These are phyloP conservation scores for Russula olivacea DNA, from an alignment of 768 basidiomycete genomes.

Conservation along the genomic window DNA sequence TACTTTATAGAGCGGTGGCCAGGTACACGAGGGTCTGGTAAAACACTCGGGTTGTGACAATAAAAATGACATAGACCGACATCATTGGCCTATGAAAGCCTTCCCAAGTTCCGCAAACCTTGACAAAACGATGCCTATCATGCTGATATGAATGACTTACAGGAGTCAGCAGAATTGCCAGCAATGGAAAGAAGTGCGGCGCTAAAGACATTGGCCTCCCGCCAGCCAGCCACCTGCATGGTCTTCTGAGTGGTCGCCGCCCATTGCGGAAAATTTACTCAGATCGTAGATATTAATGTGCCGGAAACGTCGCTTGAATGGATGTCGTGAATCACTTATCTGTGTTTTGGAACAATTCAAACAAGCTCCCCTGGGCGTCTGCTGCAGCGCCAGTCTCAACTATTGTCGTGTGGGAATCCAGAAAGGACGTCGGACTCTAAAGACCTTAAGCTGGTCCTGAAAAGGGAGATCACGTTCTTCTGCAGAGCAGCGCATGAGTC, in stretches of 20 bases:
- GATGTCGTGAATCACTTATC: neutral
- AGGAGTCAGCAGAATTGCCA: conserved; percentile 14
- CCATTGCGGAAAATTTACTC: neutral
- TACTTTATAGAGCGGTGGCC: conserved; percentile 16
- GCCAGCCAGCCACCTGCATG: neutral
- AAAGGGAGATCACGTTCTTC: conserved; percentile 16
- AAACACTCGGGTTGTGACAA: conserved; percentile 3
- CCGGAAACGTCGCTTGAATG: neutral
- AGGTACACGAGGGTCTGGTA: neutral
- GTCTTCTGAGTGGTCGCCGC: neutral
- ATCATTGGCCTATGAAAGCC: neutral
- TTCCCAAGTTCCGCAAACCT: conserved; percentile 1
- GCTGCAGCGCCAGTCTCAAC: neutral
- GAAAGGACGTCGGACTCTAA: neutral
- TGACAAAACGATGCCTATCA: conserved; percentile 11
- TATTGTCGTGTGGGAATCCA: conserved; percentile 1
- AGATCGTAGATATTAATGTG: neutral
- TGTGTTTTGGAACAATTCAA: neutral
- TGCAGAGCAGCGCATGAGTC: conserved; percentile 8
- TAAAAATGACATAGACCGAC: conserved; percentile 9
- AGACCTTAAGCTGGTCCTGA: conserved; percentile 1
- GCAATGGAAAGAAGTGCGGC: conserved; percentile 17
- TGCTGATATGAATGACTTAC: conserved; percentile 1
- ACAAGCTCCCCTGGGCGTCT: neutral
- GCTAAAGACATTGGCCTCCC: conserved; percentile 6